Base-by-base conservation (phyloP, 768 basidiomycete species). In the Tricholoma sp. region DNA sequence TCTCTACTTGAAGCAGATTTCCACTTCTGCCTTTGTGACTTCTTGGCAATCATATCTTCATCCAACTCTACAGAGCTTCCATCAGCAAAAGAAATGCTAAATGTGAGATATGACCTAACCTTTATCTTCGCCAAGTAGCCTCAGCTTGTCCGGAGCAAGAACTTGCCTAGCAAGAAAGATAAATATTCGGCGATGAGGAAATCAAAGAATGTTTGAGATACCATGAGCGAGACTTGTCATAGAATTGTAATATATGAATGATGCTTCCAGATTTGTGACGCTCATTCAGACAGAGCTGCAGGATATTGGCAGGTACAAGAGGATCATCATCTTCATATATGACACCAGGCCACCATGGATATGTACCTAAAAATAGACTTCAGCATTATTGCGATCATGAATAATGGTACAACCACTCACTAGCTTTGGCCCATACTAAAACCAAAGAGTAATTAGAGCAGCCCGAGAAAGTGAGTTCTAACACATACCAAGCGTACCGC, bases 261-360 rank as follows among this genome's bases (percentile, higher is more conserved):
- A 73, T 73, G 10, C 72, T 73, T 28, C 77, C 74, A 20, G 71
- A 73, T 47, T 72, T 74, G 59, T 61, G 61, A 54, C 72, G 68
- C 31, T 66, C 65, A 32, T 67, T 63, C 55, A 70, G 68, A 56
- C 64, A 65, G 32, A 56, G 61, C 34, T 62, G 47, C 29, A 66
- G 45, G 51, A 80, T 70, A 31, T 74, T 73, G 20, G 52, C 42
- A 34, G 88, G 88, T n/a, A 93, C 78, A 0, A 66, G 67, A 1
- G 74, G 68, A 48, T 87, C 81, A 39, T 85, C 81, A 8, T 80
- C 78, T 24, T 85, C 83, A 52, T 79, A 86, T 13, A 94, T 80
- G 8, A 89, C 83, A 8, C 86, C 94, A 39, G 94, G 91, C 86
- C 89, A 96, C 85, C 86, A 95, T 1, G 94, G 94, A 63, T 77